Conservation (phyloP, 164 flowering plant genomes). For the Liquidambar formosana region DNA sequence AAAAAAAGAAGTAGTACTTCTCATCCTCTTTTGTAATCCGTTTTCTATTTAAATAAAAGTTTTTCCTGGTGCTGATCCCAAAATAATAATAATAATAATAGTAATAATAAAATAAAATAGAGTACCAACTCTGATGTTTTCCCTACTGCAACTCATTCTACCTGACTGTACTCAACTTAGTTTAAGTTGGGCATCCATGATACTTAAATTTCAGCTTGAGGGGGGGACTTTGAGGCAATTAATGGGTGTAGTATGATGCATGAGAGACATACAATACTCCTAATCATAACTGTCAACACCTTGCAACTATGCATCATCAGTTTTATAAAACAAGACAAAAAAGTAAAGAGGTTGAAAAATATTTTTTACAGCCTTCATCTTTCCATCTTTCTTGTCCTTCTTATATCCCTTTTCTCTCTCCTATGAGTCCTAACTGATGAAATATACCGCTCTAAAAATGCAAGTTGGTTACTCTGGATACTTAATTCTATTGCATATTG, state of each 20-base stretch:
- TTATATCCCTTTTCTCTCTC: background rate
- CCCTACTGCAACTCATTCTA: background rate
- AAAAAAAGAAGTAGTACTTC: no score
- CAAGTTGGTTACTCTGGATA: no score
- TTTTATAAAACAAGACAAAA: no score
- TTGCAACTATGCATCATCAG: background rate
- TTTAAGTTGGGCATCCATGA: conserved; percentile 1
- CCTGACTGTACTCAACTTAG: background rate
- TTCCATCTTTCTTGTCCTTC: background rate
- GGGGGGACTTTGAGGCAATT: background rate
- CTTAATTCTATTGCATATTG: no score
- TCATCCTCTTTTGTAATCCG: no score
- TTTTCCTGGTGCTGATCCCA: no score
- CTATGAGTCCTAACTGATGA: background rate
- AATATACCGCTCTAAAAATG: background rate
- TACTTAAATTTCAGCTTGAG: background rate
- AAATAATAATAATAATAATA: no score
- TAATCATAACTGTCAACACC: background rate
- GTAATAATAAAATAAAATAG: no score
- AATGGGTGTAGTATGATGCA: background rate
- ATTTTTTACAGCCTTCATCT: background rate
- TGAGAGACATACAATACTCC: background rate
- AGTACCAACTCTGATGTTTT: background rate
- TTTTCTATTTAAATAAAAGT: no score
- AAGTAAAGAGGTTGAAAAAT: background rate